Conservation (phyloP, 164 flowering plant species). For the Amborella trichopoda region DNA sequence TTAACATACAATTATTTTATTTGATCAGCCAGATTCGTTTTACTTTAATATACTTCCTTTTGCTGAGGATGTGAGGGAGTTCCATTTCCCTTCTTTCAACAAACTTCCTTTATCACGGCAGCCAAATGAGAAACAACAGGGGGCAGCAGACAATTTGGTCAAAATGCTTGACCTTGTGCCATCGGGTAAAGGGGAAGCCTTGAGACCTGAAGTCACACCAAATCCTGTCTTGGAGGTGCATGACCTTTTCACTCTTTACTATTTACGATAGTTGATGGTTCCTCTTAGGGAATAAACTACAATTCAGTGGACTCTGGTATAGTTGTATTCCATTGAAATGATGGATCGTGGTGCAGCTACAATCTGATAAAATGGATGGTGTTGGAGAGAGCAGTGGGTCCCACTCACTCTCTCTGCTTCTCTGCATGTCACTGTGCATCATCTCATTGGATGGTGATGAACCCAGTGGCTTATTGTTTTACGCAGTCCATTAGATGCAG, state of each 20-base stretch:
- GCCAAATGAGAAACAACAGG: conserved; percentile 74
- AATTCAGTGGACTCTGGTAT: neutral
- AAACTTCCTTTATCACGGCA: conserved; percentile 51
- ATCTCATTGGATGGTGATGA: too few species aligned
- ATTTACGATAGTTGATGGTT: neutral
- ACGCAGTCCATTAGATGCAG: neutral
- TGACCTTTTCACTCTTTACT: neutral
- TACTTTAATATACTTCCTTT: conserved; percentile 95
- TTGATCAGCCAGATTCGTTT: conserved; percentile 79
- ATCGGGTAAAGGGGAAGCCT: conserved; percentile 44
- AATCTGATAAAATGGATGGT: neutral
- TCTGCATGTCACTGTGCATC: neutral
- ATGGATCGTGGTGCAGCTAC: neutral
- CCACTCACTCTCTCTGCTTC: neutral
- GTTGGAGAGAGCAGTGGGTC: neutral
- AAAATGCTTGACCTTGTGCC: conserved; percentile 83
- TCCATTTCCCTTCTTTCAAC: conserved; percentile 85
- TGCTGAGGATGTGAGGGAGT: conserved; percentile 94
- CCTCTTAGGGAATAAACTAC: neutral
- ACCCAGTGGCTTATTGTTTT: neutral
- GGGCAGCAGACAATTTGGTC: conserved; percentile 77
- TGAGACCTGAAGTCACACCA: conserved; percentile 78
- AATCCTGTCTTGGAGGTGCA: conserved; percentile 87
- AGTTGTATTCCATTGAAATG: too few species aligned
- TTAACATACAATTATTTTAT: too few species aligned